Conservation (phyloP, 1,284 basidiomycete species). For the Trichosporon asahii region DNA sequence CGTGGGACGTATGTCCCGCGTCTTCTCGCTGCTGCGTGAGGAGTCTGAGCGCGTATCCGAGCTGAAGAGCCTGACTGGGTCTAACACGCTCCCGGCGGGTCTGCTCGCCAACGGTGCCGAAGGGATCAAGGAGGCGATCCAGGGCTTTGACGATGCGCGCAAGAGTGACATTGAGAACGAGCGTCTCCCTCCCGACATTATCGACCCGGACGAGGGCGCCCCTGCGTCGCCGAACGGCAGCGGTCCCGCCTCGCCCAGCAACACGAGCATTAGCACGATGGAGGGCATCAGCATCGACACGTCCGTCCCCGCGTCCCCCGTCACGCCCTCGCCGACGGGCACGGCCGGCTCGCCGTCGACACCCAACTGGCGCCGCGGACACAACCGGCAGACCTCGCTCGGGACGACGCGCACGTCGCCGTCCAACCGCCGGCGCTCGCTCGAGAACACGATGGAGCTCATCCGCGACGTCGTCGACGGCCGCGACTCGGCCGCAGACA, state of each 20-base stretch:
- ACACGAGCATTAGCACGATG: constrained; percentile 6
- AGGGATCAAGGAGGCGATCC: constrained; percentile 93
- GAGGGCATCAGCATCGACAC: constrained; percentile 24
- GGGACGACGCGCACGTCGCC: constrained; percentile 97
- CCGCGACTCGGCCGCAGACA: constrained; percentile 53
- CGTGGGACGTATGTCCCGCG: constrained; percentile 91
- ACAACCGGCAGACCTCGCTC: constrained; percentile 79
- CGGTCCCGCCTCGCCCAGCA: constrained; percentile 14
- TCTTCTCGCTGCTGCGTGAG: constrained; percentile 96
- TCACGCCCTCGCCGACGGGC: constrained; percentile 41
- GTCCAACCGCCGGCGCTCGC: constrained; percentile 81
- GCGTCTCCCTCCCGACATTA: constrained; percentile 87
- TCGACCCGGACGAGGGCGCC: constrained; percentile 62
- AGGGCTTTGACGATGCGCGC: constrained; percentile 93
- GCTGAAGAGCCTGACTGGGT: constrained; percentile 83
- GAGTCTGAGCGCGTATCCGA: constrained; percentile 97
- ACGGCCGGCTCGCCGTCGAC: constrained; percentile 36
- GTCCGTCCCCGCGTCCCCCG: constrained; percentile 41
- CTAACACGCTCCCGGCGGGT: constrained; percentile 76
- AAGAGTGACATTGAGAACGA: constrained; percentile 99
- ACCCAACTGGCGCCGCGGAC: constrained; percentile 57
- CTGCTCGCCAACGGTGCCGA: constrained; percentile 85
- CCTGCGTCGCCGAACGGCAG: constrained; percentile 52
- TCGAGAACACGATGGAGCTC: constrained; percentile 94
- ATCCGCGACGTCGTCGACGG: constrained; percentile 86